Percentiles rank a stretch among this genome's conserved stretches.
phyloP scores from a whole-genome alignment of 169 alveolate genomes.

The Pseudocohnilembus persalinus region DNA sequence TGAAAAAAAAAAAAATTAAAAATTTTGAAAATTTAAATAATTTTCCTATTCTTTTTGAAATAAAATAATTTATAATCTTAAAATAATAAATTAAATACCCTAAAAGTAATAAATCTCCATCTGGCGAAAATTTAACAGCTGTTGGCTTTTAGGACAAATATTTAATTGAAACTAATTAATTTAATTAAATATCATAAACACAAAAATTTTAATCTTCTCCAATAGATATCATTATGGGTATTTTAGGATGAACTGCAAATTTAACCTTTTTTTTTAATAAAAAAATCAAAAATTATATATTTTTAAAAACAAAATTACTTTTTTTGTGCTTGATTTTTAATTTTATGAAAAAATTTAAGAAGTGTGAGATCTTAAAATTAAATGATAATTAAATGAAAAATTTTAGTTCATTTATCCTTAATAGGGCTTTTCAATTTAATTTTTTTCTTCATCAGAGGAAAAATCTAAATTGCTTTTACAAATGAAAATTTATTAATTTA shows the following conservation, averaged over 20 bases:
- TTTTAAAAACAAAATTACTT: background rate
- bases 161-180: slow-evolving; percentile 56
- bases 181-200: slow-evolving; percentile 70
- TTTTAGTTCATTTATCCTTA: background rate
- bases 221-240: slow-evolving; percentile 64
- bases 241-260: slow-evolving; percentile 51
- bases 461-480: slow-evolving; percentile 20
- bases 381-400: slow-evolving; percentile 32
- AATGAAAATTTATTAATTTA: slow-evolving; percentile 10
- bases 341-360: slow-evolving; percentile 36
- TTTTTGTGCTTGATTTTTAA: slow-evolving; percentile 10
- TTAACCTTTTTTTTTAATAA: slow-evolving; percentile 36
- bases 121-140: slow-evolving; percentile 71
- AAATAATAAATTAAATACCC: too few relatives aligned
- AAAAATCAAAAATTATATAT: slow-evolving; percentile 1
- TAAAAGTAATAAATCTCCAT: slow-evolving; percentile 75
- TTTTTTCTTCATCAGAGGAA: too few relatives aligned
- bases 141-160: slow-evolving; percentile 72
- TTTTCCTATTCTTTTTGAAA: too few relatives aligned
- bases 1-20: background rate
- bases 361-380: slow-evolving; percentile 51
- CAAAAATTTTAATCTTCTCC: slow-evolving; percentile 79
- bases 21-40: too few relatives aligned
- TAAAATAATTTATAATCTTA: too few relatives aligned
- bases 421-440: too few relatives aligned